Percentiles rank a stretch among this genome's conserved stretches.
These are phyloP conservation scores for Anthostomella pinea DNA, from an alignment of 2,329 filamentous ascomycete genomes.

Conservation along the genomic window DNA sequence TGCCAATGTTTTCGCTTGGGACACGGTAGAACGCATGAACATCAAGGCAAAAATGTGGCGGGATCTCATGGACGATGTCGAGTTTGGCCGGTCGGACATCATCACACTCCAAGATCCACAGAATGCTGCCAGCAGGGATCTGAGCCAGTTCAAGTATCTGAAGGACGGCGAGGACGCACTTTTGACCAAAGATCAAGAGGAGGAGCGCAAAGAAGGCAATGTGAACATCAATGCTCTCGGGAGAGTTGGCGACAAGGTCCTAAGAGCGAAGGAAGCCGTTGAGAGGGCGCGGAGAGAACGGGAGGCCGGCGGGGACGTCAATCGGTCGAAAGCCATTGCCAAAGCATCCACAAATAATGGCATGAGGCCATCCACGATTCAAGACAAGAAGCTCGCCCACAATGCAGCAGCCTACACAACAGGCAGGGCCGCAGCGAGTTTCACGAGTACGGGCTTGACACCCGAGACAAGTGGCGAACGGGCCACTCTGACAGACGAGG, in stretches of 20 bases:
- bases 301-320: constrained; percentile 56
- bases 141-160: constrained; percentile 85
- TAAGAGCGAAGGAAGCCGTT: constrained; percentile 91
- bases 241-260: constrained; percentile 73
- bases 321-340: constrained; percentile 47
- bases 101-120: constrained; percentile 96
- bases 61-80: constrained; percentile 82
- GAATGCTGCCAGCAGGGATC: constrained; percentile 76
- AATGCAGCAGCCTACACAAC: constrained; percentile 91
- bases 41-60: constrained; percentile 96
- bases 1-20: constrained; percentile 94
- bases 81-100: constrained; percentile 86
- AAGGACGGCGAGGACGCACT: constrained; percentile 73
- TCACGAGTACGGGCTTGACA: constrained; percentile 91
- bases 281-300: constrained; percentile 80
- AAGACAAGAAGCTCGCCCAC: constrained; percentile 63
- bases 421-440: constrained; percentile 85
- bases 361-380: constrained; percentile 44
- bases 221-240: constrained; percentile 82
- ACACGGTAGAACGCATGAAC: constrained; percentile 92
- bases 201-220: constrained; percentile 61
- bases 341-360: constrained; percentile 31
- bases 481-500: constrained; percentile 85
- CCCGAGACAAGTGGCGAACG: constrained; percentile 86
- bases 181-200: constrained; percentile 67